Percentiles rank a stretch among this genome's conserved stretches.
These are phyloP conservation scores for Sarcodon aspratus DNA, from an alignment of 768 basidiomycete species.

Conservation along the genomic window DNA sequence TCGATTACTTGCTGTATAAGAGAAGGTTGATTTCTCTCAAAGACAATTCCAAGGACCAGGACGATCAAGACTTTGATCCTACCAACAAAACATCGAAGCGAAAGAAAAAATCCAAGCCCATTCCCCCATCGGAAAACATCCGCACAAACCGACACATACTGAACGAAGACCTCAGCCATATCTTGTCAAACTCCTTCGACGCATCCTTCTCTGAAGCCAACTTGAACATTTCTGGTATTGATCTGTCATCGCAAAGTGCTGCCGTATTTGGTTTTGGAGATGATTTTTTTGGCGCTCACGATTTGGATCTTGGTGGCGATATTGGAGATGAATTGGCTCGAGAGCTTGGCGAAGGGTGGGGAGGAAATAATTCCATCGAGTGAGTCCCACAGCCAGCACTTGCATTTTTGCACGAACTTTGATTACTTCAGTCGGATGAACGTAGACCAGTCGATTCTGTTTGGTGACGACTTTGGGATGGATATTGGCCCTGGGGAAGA, in stretches of 20 bases:
- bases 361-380: slow-evolving; percentile 16
- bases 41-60: slow-evolving; percentile 17
- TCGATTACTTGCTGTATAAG: background rate
- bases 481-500: slow-evolving; percentile 10
- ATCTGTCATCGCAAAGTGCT: slow-evolving; percentile 47
- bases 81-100: slow-evolving; percentile 8
- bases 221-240: slow-evolving; percentile 18
- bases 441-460: background rate
- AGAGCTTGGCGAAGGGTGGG: slow-evolving; percentile 70
- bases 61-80: slow-evolving; percentile 44
- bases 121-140: slow-evolving; percentile 27
- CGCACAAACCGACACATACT: slow-evolving; percentile 52
- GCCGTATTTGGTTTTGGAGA: slow-evolving; percentile 34
- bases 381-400: slow-evolving; percentile 2
- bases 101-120: slow-evolving; percentile 18
- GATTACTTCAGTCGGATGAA: background rate
- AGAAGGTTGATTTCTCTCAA: background rate
- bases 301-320: slow-evolving; percentile 43
- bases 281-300: slow-evolving; percentile 42
- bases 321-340: slow-evolving; percentile 66
- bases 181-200: slow-evolving; percentile 59
- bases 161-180: slow-evolving; percentile 57
- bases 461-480: slow-evolving; percentile 13
- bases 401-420: background rate
- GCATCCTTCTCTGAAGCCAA: slow-evolving; percentile 35